Conservation (phyloP, 306 rosid species). For the Acacia crassicarpa region DNA sequence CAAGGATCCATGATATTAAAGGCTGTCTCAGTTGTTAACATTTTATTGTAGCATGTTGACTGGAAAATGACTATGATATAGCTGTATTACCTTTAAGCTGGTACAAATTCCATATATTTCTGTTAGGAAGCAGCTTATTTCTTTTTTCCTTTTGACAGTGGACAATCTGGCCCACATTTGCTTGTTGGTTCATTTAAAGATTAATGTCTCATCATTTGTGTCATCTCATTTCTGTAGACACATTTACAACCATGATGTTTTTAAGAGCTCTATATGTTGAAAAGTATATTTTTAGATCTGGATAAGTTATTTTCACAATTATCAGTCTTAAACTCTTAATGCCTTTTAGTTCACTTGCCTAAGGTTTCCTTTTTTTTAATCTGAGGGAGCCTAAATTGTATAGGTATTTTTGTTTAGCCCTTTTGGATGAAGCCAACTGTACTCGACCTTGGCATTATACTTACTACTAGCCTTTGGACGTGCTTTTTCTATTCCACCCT, state of each 20-base stretch:
- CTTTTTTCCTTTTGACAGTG: not conserved
- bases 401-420: not conserved
- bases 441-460: not conserved
- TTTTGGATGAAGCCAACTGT: not conserved
- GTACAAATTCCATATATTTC: not conserved
- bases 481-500: not conserved
- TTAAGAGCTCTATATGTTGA: not conserved
- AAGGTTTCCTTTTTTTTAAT: not conserved
- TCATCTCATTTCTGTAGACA: not conserved
- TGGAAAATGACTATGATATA: not conserved
- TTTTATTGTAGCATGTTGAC: not conserved
- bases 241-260: not conserved
- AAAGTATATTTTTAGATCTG: not conserved
- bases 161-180: not conserved
- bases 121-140: not conserved
- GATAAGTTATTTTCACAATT: not conserved
- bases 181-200: not conserved
- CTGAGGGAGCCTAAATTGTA: not conserved
- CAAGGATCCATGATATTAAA: constrained; percentile 4
- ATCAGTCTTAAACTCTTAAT: not conserved
- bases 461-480: not conserved
- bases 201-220: not conserved
- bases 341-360: not conserved
- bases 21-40: not conserved
- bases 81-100: not conserved